Conservation (phyloP, 176 grass and related monocot species). For the Chrysopogon serrulatus region DNA sequence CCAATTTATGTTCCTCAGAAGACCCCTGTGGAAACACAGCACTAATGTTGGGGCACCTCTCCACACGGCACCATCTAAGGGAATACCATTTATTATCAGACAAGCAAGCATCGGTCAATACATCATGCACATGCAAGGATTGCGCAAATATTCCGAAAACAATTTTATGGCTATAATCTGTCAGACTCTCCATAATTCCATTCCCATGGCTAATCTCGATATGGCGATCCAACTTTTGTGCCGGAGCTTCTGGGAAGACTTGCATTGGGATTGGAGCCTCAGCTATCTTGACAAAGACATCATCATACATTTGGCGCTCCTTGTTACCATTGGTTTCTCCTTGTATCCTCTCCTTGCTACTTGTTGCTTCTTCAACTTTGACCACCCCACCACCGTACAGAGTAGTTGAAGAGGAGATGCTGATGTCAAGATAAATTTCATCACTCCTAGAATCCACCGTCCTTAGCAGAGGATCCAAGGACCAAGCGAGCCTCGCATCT, state of each 20-base stretch:
- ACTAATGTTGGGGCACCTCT: background rate
- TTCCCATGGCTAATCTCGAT: background rate
- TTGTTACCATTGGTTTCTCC: too few species aligned
- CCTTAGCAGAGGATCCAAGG: too few species aligned
- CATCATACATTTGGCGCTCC: background rate
- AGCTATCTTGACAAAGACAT: background rate
- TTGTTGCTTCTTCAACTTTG: too few species aligned
- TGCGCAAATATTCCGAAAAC: background rate
- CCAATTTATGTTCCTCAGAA: background rate
- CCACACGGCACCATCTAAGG: background rate
- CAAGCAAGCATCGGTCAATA: background rate
- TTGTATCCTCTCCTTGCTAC: too few species aligned
- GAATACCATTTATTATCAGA: fast-evolving
- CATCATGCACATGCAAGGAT: background rate
- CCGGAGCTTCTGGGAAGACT: background rate
- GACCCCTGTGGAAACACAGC: background rate
- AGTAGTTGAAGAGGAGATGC: background rate
- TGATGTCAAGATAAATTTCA: background rate
- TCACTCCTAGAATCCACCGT: too few species aligned
- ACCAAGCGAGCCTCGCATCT: background rate
- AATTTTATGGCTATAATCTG: fast-evolving
- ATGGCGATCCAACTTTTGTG: background rate
- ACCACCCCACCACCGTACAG: too few species aligned
- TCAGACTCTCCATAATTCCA: background rate
- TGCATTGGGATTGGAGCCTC: background rate